Evolutionary conservation across 2,329 filamentous ascomycete genomes (phyloP).

Genomic region (Diaporthe sp.): DNA sequence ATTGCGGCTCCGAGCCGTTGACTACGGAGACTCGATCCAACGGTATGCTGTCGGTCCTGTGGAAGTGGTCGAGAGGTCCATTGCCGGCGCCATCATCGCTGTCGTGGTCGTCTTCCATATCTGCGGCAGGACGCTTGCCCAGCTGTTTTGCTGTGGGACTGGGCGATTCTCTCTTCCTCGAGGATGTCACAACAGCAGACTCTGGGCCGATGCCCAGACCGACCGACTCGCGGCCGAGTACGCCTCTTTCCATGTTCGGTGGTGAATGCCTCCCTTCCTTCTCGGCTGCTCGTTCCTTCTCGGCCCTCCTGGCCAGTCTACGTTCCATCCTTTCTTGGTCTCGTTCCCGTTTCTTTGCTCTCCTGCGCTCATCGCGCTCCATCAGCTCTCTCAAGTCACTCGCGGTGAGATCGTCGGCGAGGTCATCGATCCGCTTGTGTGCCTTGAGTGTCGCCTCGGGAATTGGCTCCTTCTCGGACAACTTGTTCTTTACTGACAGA

Average conservation of each 20-base stretch:
- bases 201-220: constrained; percentile 70
- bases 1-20: constrained; percentile 44
- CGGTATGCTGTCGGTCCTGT: constrained; percentile 64
- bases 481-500: constrained; percentile 49
- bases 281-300: constrained; percentile 74
- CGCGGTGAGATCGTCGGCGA: constrained; percentile 89
- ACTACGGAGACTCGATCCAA: constrained; percentile 45
- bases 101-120: constrained; percentile 41
- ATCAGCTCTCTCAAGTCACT: constrained; percentile 88
- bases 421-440: constrained; percentile 74
- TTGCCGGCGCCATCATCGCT: constrained; percentile 37
- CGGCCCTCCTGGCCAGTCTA: constrained; percentile 75
- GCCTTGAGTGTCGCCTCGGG: constrained; percentile 73
- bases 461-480: constrained; percentile 66
- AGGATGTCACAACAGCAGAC: constrained; percentile 70
- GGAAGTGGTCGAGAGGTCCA: constrained; percentile 55
- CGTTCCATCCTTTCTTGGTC: constrained; percentile 78
- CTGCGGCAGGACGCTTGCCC: constrained; percentile 48
- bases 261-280: constrained; percentile 68
- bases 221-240: constrained; percentile 70
- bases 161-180: constrained; percentile 63
- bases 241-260: constrained; percentile 71
- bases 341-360: constrained; percentile 78
- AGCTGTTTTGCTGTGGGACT: constrained; percentile 45
- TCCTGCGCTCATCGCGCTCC: constrained; percentile 87